Percentiles rank a stretch among this genome's conserved stretches.
These are phyloP conservation scores for Hebeloma cylindrosporum DNA, from an alignment of 768 basidiomycete species.

Conservation along the genomic window DNA sequence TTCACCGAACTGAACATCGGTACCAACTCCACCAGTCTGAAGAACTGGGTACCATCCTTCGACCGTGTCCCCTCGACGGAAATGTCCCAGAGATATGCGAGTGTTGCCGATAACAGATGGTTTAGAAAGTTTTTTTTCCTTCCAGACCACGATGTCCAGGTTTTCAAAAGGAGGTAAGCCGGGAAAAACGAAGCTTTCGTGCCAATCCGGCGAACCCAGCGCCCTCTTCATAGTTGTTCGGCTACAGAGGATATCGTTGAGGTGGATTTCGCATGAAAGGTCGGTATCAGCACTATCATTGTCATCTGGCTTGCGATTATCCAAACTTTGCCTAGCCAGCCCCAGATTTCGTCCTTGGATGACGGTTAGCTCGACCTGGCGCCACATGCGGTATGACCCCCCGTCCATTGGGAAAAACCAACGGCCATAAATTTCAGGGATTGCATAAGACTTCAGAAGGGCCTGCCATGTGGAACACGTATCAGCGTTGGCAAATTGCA, in stretches of 20 bases:
- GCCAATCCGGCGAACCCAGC: slow-evolving; percentile 73
- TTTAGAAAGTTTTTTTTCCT: slow-evolving; percentile 63
- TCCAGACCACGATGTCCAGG: slow-evolving; percentile 67
- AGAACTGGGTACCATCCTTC: slow-evolving; percentile 88
- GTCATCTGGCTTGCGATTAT: slow-evolving; percentile 36
- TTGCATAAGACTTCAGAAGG: slow-evolving; percentile 77
- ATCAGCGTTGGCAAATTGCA: slow-evolving; percentile 68
- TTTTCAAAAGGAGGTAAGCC: slow-evolving; percentile 80
- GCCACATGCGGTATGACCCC: slow-evolving; percentile 86
- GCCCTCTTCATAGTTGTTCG: slow-evolving; percentile 74
- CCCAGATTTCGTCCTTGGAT: slow-evolving; percentile 77
- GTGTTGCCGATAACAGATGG: slow-evolving; percentile 59
- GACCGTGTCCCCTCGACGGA: slow-evolving; percentile 68
- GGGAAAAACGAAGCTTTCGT: slow-evolving; percentile 70
- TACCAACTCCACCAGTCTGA: slow-evolving; percentile 44
- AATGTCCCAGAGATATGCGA: slow-evolving; percentile 64
- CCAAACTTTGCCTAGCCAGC: slow-evolving; percentile 33
- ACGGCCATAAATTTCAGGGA: slow-evolving; percentile 75
- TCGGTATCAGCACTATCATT: slow-evolving; percentile 67
- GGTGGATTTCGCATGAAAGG: slow-evolving; percentile 75
- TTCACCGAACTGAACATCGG: slow-evolving; percentile 70
- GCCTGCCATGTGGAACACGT: slow-evolving; percentile 74
- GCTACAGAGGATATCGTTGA: slow-evolving; percentile 67
- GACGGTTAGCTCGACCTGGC: slow-evolving; percentile 73
- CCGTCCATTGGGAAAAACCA: slow-evolving; percentile 55